A percentile compares a stretch with the other conserved stretches of the same genome.
Conservation (phyloP, 2,329 filamentous ascomycete species). For the Fusarium poae region DNA sequence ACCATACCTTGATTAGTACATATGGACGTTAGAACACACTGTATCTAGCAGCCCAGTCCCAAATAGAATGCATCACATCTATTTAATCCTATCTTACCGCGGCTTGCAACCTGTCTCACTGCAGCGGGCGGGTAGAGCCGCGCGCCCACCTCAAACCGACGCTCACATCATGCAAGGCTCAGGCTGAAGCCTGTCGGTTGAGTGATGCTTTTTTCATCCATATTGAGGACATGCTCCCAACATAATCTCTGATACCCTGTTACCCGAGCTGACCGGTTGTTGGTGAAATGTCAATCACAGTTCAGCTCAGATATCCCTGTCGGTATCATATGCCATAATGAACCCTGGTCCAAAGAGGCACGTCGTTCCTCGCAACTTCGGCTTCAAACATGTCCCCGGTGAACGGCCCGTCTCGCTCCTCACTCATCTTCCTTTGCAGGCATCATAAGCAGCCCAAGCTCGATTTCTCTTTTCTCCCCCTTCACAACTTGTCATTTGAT, state of each 20-base stretch:
- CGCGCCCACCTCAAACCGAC: conserved; percentile 26
- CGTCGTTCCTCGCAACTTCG: conserved; percentile 17
- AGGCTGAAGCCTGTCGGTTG: conserved; percentile 8
- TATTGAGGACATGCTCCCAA: background rate
- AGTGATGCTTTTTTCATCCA: conserved; percentile 3
- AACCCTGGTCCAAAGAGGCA: conserved; percentile 18
- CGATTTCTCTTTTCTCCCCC: conserved; percentile 44
- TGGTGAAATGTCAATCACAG: conserved; percentile 21
- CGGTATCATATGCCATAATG: conserved; percentile 9
- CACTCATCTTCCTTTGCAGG: conserved; percentile 8
- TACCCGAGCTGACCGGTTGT: conserved; percentile 20
- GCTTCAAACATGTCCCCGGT: conserved; percentile 25
- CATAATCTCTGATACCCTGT: conserved; percentile 14
- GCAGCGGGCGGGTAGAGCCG: conserved; percentile 38
- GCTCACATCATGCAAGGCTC: conserved; percentile 32
- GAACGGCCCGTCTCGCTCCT: conserved; percentile 27
- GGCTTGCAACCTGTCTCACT: conserved; percentile 35
- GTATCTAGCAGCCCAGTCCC: conserved; percentile 6
- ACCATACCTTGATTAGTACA: background rate
- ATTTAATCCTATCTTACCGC: conserved; percentile 4
- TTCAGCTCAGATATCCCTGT: conserved; percentile 22
- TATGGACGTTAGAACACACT: background rate
- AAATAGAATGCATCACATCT: conserved; percentile 22
- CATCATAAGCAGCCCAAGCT: conserved; percentile 13
- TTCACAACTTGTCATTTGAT: conserved; percentile 30